Conservation (phyloP, 352 stramenopile species). For the Heterotrichella gracilis region DNA sequence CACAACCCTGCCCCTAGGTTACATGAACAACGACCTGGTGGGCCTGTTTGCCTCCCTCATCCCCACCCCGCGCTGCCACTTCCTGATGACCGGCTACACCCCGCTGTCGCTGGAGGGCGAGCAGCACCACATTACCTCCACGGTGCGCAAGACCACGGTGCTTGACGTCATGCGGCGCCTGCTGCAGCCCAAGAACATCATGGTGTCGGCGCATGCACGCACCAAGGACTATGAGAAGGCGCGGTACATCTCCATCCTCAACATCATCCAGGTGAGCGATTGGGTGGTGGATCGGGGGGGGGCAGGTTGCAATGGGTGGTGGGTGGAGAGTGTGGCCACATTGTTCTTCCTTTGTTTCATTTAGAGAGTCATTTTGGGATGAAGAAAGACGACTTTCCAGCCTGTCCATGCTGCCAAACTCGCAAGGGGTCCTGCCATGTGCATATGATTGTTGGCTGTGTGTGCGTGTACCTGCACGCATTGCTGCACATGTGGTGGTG, state of each 20-base stretch:
- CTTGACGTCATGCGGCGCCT: conserved; percentile 88
- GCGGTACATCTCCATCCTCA: conserved; percentile 95
- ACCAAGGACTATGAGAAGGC: conserved; percentile 61
- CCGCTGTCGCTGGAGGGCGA: conserved; percentile 63
- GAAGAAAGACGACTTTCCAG: no score
- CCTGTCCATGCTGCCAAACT: no score
- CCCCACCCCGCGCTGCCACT: conserved; percentile 87
- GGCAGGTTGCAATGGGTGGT: no score
- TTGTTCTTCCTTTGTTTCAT: no score
- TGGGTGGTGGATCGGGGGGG: no score
- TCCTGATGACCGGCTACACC: conserved; percentile 98
- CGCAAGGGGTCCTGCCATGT: no score
- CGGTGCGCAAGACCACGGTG: conserved; percentile 86
- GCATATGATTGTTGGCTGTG: no score
- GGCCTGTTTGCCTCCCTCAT: conserved; percentile 83
- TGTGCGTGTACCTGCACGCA: no score
- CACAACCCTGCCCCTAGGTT: conserved; percentile 49
- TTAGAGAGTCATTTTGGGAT: no score
- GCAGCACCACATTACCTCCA: conserved; percentile 18
- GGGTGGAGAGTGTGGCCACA: no score
- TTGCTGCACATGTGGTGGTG: no score
- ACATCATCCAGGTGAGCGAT: conserved; percentile 99
- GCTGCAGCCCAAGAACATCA: conserved; percentile 91
- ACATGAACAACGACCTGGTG: conserved; percentile 99
- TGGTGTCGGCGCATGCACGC: conserved; percentile 61